These are phyloP conservation scores for Amanita fuliginea DNA, from an alignment of 768 basidiomycete species.

Conservation along the genomic window DNA sequence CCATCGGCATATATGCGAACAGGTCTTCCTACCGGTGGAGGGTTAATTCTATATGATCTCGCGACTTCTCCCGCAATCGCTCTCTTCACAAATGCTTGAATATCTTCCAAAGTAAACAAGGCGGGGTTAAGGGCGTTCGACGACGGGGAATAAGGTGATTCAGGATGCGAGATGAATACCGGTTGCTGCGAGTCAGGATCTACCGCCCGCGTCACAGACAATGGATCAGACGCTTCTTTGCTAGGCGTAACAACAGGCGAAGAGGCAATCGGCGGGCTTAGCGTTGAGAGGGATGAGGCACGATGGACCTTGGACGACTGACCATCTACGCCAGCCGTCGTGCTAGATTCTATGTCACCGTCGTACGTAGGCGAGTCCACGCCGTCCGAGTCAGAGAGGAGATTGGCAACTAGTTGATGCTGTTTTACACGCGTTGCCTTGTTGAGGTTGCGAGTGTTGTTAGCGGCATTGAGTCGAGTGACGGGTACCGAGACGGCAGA, in stretches of 20 bases:
- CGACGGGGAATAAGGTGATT: constrained; percentile 29
- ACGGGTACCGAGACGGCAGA: constrained; percentile 39
- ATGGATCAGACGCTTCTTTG: constrained; percentile 12
- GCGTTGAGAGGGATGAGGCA: constrained; percentile 43
- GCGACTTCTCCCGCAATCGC: constrained; percentile 64
- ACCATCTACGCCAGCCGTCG: constrained; percentile 43
- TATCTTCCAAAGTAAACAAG: constrained; percentile 61
- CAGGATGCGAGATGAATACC: constrained; percentile 23
- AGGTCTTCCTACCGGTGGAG: constrained; percentile 71
- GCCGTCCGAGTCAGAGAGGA: constrained; percentile 61
- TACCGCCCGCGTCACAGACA: constrained; percentile 2
- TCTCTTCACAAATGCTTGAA: constrained; percentile 62
- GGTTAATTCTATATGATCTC: constrained; percentile 73
- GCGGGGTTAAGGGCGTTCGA: constrained; percentile 49
- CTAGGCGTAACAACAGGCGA: constrained; percentile 12
- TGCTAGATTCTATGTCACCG: constrained; percentile 77
- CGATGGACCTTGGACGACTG: constrained; percentile 20
- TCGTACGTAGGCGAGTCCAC: constrained; percentile 85
- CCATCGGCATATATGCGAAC: constrained; percentile 93
- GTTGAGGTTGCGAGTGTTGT: constrained; percentile 15
- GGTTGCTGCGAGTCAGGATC: constrained; percentile 15
- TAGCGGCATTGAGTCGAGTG: constrained; percentile 15
- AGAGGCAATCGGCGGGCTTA: constrained; percentile 31
- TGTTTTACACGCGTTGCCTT: constrained; percentile 20
- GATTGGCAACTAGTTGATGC: constrained; percentile 43